A percentile compares a stretch with the other conserved stretches of the same genome.
phyloP scores from a whole-genome alignment of 106 monocot species.

The Acanthochlamys bracteata region DNA sequence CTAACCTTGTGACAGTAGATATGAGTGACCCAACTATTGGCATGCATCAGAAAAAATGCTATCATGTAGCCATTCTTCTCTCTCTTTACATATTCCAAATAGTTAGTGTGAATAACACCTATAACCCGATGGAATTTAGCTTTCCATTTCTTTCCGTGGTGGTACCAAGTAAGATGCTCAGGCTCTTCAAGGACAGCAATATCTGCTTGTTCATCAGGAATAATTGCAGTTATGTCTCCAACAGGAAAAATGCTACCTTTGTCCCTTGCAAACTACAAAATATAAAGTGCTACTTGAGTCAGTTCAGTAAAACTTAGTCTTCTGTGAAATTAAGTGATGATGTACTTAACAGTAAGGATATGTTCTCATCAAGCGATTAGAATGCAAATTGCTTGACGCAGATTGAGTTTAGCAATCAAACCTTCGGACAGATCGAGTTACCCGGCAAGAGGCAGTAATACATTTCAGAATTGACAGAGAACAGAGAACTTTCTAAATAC shows the following conservation, averaged over 20 bases:
- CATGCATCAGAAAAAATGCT: slow-evolving; percentile 54
- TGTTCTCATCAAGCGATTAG: no score
- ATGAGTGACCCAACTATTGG: slow-evolving; percentile 72
- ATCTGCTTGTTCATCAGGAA: slow-evolving; percentile 72
- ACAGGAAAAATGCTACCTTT: slow-evolving; percentile 77
- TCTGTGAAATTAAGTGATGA: no score
- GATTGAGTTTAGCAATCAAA: no score
- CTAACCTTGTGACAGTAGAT: slow-evolving; percentile 89
- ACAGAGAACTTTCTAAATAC: no score
- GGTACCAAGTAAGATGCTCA: slow-evolving; percentile 92
- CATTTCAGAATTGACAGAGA: no score
- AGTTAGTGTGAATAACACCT: slow-evolving; percentile 89
- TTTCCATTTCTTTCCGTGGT: slow-evolving; percentile 92
- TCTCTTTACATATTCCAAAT: slow-evolving; percentile 89
- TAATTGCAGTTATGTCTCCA: slow-evolving; percentile 71
- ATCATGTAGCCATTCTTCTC: slow-evolving; percentile 60
- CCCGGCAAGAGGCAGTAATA: no score
- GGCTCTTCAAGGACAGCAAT: slow-evolving; percentile 92
- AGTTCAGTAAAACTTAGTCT: no score
- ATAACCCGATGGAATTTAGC: slow-evolving; percentile 68
- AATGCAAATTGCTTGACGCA: no score
- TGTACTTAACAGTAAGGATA: no score
- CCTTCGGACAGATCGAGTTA: no score
- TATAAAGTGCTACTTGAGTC: neutral
- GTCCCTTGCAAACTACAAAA: slow-evolving; percentile 58